phyloP scores from a whole-genome alignment of 2,329 filamentous ascomycete species.

The Lachnellula suecica region DNA sequence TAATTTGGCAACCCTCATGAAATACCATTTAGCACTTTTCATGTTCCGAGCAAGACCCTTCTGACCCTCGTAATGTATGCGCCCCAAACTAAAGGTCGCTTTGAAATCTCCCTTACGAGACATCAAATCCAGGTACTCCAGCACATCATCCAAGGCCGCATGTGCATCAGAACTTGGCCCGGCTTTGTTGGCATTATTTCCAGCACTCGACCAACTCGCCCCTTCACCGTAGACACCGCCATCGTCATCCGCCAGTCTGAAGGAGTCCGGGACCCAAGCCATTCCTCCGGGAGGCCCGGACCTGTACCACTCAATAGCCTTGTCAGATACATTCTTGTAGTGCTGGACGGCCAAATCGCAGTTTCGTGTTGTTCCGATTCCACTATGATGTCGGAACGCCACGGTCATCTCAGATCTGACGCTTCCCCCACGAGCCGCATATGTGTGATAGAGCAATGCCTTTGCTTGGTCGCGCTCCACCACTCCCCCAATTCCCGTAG shows the following conservation, averaged over 20 bases:
- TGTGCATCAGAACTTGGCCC: slow-evolving; percentile 76
- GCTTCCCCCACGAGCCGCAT: slow-evolving; percentile 82
- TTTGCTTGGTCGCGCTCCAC: slow-evolving; percentile 87
- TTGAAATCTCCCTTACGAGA: slow-evolving; percentile 72
- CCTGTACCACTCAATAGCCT: slow-evolving; percentile 83
- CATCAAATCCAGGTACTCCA: slow-evolving; percentile 81
- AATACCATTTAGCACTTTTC: slow-evolving; percentile 64
- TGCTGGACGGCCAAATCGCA: slow-evolving; percentile 84
- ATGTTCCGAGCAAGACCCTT: slow-evolving; percentile 61
- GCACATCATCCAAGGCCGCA: slow-evolving; percentile 85
- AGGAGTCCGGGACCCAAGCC: slow-evolving; percentile 73
- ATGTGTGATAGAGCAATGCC: slow-evolving; percentile 90
- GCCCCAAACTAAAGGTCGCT: slow-evolving; percentile 67
- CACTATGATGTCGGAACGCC: slow-evolving; percentile 80
- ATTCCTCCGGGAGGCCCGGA: slow-evolving; percentile 89
- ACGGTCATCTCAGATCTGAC: slow-evolving; percentile 90
- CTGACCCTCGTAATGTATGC: slow-evolving; percentile 69
- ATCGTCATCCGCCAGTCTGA: slow-evolving; percentile 83
- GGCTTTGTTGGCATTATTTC: slow-evolving; percentile 73
- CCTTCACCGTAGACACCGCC: slow-evolving; percentile 96
- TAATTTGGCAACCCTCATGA: slow-evolving; percentile 63
- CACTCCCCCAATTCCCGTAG: slow-evolving; percentile 81
- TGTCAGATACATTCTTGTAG: slow-evolving; percentile 92
- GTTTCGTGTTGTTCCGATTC: slow-evolving; percentile 80
- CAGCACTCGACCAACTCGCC: slow-evolving; percentile 85